These are phyloP conservation scores for Neonectria punicea DNA, from an alignment of 2,329 filamentous ascomycete species.

Conservation along the genomic window DNA sequence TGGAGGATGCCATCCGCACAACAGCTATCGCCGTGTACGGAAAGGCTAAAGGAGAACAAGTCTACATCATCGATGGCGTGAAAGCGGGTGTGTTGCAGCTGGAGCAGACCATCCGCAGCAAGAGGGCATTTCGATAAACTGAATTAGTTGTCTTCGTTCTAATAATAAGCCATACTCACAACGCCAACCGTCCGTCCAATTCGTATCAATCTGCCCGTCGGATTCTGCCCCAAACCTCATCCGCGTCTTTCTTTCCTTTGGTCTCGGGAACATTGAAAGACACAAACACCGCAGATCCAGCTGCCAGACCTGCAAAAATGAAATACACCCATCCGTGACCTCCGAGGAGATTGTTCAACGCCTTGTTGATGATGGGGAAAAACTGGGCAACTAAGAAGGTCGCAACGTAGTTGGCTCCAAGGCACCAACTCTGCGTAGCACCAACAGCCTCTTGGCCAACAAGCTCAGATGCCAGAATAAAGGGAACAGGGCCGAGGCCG, in stretches of 20 bases:
- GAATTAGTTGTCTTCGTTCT: slow-evolving; percentile 14
- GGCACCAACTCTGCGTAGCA: slow-evolving; percentile 87
- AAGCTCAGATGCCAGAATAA: slow-evolving; percentile 91
- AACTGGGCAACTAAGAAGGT: slow-evolving; percentile 95
- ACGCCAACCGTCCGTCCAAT: slow-evolving; percentile 1
- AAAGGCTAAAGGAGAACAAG: slow-evolving; percentile 59
- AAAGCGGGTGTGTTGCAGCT: slow-evolving; percentile 74
- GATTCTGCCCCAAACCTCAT: slow-evolving; percentile 89
- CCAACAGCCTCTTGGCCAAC: slow-evolving; percentile 92
- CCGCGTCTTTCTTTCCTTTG: slow-evolving; percentile 81
- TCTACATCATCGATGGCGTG: slow-evolving; percentile 84
- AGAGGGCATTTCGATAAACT: slow-evolving; percentile 49
- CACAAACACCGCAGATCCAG: slow-evolving; percentile 77
- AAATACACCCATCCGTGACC: slow-evolving; percentile 89
- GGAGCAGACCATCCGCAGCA: slow-evolving; percentile 62
- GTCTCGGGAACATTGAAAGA: slow-evolving; percentile 84
- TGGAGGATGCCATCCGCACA: slow-evolving; percentile 79
- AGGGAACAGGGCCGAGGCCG: slow-evolving; percentile 92
- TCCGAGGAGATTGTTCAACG: slow-evolving; percentile 70
- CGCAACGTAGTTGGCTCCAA: slow-evolving; percentile 88
- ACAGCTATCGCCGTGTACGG: slow-evolving; percentile 75
- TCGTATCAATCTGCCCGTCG: slow-evolving; percentile 60
- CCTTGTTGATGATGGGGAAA: slow-evolving; percentile 87
- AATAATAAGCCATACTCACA: slow-evolving; percentile 16
- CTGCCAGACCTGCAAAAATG: slow-evolving; percentile 83